Conservation (phyloP, 148 eudicot genomes). For the Chenopodium suecicum region DNA sequence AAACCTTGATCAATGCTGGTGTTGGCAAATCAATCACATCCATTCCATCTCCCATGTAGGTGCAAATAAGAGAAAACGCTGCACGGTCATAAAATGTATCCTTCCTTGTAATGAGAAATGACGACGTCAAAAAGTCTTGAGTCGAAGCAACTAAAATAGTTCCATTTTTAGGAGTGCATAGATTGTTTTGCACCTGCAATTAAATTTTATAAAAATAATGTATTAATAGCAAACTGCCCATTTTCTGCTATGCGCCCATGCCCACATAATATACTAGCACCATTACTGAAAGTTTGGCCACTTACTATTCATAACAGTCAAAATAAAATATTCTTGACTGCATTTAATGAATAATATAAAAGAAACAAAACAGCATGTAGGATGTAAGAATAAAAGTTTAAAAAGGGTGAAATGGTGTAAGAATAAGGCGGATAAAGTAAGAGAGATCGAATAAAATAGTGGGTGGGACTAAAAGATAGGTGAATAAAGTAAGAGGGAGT, state of each 20-base stretch:
- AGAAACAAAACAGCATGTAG: too few species aligned
- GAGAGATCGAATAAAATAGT: too few species aligned
- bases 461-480: too few species aligned
- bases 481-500: too few species aligned
- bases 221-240: not conserved
- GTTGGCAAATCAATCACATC: conserved; percentile 82
- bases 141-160: conserved; percentile 92
- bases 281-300: too few species aligned
- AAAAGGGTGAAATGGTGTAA: too few species aligned
- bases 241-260: not conserved
- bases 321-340: too few species aligned
- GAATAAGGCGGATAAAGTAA: too few species aligned
- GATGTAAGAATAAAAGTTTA: too few species aligned
- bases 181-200: conserved; percentile 85
- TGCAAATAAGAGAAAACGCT: conserved; percentile 73
- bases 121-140: conserved; percentile 87
- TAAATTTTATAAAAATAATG: not conserved
- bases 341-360: too few species aligned
- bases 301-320: too few species aligned
- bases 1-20: conserved; percentile 73
- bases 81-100: conserved; percentile 92
- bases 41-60: conserved; percentile 88
- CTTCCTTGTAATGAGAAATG: conserved; percentile 88
- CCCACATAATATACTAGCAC: not conserved
- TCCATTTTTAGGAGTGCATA: conserved; percentile 94